Percentiles rank a stretch among this genome's conserved stretches.
These are phyloP conservation scores for Ceratocystis destructans DNA, from an alignment of 2,329 filamentous ascomycete species.

Conservation along the genomic window DNA sequence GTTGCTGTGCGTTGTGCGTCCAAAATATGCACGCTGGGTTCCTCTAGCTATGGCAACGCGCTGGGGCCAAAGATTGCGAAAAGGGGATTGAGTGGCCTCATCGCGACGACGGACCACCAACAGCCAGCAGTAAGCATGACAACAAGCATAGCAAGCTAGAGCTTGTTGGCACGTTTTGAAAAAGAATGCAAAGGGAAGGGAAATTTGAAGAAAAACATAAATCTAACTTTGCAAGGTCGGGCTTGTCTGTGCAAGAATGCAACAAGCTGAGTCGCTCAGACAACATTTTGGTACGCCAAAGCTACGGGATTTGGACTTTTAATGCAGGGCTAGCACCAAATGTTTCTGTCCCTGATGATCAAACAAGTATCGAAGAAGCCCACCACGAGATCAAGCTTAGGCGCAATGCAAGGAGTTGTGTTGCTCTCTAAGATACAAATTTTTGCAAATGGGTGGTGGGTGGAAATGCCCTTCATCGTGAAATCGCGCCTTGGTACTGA, in stretches of 20 bases:
- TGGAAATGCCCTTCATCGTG: too few species aligned
- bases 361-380: neutral
- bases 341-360: constrained; percentile 10
- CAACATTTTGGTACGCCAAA: neutral
- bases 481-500: too few species aligned
- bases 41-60: constrained; percentile 11
- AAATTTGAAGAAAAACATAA: neutral
- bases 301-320: neutral
- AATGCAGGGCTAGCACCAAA: neutral
- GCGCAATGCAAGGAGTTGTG: too few species aligned
- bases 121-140: neutral
- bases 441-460: too few species aligned
- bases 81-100: neutral
- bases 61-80: neutral
- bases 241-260: neutral
- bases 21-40: constrained; percentile 8
- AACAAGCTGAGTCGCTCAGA: neutral
- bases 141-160: neutral
- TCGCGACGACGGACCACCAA: neutral
- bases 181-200: neutral
- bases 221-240: neutral
- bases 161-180: neutral
- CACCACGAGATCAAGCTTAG: too few species aligned
- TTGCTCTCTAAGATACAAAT: too few species aligned
- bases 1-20: neutral